Base-by-base conservation (phyloP, 352 stramenopile genomes). In the Phytophthora multivora region DNA sequence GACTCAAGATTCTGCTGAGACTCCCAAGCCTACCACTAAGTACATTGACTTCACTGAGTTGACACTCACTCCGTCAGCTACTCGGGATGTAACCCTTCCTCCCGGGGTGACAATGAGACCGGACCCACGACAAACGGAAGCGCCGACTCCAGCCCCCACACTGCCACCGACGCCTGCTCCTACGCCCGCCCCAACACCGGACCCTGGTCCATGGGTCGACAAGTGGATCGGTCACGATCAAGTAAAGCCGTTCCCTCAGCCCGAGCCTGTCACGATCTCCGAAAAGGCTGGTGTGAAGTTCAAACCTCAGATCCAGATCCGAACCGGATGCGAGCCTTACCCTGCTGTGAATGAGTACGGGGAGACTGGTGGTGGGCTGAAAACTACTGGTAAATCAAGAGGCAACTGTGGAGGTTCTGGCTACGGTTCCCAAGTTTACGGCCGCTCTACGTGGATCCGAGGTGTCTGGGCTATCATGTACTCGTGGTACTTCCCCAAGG, bases 251-350 rank as follows among this genome's bases (percentile, higher is more conserved):
- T 54, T 54, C 19, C 9, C 47, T 54, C 31, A 54, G 31, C 31
- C 31, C 5, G 19, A 54, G 13, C 31, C 47, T 2, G 31, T 54
- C 11, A 54, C 47, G 31, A 43, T 54, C 9, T 54, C 45, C 0
- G 45, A 52, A n/a, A 52, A 52, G 45, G 45, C 45, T 13, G 45
- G 45, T n/a, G 45, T 52, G n/a, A 52, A 52, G 45, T 52, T 52
- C 28, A 52, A 52, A 40, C 45, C 26, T 52, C 45, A 52, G 28
- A 52, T 52, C 10, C 16, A 52, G 19, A 52, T 52, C 28, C 45
- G 45, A 1, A 52, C 45, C 2, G 45, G 45, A 26, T 52, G 45
- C n/a, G 28, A 30, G 16, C 28, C 28, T 40, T 52, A 52, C 6
- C 45, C 45, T 19, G 45, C 16, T 18, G 45, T 52, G 45, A 52